Base-by-base conservation (phyloP, 2,329 filamentous ascomycete species). In the Raffaelea ambrosiae region DNA sequence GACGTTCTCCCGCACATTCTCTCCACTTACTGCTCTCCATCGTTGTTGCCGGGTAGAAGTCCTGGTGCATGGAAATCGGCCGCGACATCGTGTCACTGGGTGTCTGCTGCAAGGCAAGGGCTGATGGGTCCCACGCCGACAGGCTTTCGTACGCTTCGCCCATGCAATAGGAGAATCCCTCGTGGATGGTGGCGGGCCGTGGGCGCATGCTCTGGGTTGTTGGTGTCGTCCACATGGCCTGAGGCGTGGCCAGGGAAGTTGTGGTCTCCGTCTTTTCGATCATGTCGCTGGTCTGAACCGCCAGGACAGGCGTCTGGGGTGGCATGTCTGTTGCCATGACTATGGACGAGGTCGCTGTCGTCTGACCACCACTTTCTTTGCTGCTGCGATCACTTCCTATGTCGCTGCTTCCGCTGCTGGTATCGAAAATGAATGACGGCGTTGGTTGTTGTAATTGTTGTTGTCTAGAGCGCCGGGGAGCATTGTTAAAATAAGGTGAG, bases 101-200 rank as follows among this genome's bases (percentile, higher is more conserved):
- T 1, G 69, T 72, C 51, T 68, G 64, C 52, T 74, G 72, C 57
- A 77, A 65, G 10, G 73, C 70, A 54, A 79, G 61, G 4, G 67
- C 70, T 35, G 74, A 73, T 21, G 76, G 68, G 56, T 80, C 77
- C 79, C 78, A 83, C 3, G 74, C 70, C 16, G 74, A 68, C 41
- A 81, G 59, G 4, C 70, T 66, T 41, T 68, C 67, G 53, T 71
- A 77, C 40, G 76, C 71, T 52, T 78, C 76, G 33, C 69, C 68
- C 52, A 77, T 65, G 57, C 73, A 77, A 62, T 77, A 82, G 18
- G 76, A 75, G 58, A 81, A 80, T 45, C 73, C 75, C 58, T 80
- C 77, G 55, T 81, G 76, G 49, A 81, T 79, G 36, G 77, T 79
- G 40, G 73, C 74, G 47, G 78, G 77, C 36, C 76, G 71, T 42